Evolutionary conservation across 495 filamentous ascomycete species (phyloP), one percentile per base, ranked within the genome.

Genomic region (Aspergillus taichungensis): DNA sequence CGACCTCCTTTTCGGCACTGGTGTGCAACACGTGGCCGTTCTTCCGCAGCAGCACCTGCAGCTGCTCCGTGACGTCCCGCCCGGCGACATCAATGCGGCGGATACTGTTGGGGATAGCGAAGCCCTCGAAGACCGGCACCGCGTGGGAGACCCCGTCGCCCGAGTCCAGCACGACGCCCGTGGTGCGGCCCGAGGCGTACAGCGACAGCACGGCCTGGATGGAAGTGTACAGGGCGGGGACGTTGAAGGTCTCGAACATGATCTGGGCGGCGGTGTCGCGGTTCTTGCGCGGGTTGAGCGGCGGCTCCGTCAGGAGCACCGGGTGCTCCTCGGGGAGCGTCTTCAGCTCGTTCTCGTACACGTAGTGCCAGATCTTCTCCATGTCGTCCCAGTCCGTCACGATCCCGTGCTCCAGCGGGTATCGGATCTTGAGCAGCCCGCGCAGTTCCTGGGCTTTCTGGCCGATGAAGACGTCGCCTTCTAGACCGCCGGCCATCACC

Each of bases 351-450:
- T 84, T 84, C 47, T 79, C 78, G 64, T 87, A 88, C 40, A 87
- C 83, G 57, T 83, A 82, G 63, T 88, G 85, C 92, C 92, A 99
- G 67, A 99, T 99, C 64, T 87, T 84, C 71, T 97, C 92, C 92
- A 99, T 99, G 59, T 99, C 92, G 56, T 97, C 92, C 92, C 92
- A 99, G 67, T 99, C 90, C 48, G 92, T 99, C 37, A 99, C 92
- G 51, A 97, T 92, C 57, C 92, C 92, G 64, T 99, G 92, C 64
- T 96, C 94, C 45, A 99, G 74, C 34, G 92, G 92, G 58, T 97
- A 97, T 40, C 80, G 77, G 56, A 99, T 89, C 72, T 96, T 97
- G 53, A 99, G 72, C 48, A 99, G 73, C 11, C 92, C 92, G 61
- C 92, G 80, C 56, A 95, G 76, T 54, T 96, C 90, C 57, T 94